Base-by-base conservation (phyloP, 2,329 filamentous ascomycete species). In the Botrytis elliptica region DNA sequence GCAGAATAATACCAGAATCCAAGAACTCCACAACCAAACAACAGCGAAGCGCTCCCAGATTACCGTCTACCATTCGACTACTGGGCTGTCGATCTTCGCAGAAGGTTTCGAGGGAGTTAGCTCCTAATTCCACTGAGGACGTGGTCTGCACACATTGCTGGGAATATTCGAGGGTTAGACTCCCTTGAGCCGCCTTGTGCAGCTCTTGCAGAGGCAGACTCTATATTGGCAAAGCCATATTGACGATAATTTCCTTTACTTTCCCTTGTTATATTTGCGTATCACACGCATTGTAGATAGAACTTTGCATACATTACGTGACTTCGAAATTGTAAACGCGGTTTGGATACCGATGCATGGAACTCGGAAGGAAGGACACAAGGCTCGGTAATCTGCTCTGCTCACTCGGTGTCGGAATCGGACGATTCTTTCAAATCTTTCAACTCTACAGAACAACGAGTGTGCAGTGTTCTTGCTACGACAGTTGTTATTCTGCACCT, bases 311-410 rank as follows among this genome's bases (percentile, higher is more conserved):
- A 49, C 52, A 42, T 55, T 72, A 64, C 65, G 71, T 72, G 71
- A 72, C 63, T 57, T 59, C 71, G 63, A 72, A 72, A 72, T 62
- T 68, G 71, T 72, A 72, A 72, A 72, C 63, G 55, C 64, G 64
- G 49, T 59, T n/a, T 68, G 49, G 71, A 72, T 49, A 68, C 64
- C 64, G 66, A 68, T 68, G 57, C 70, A 64, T 52, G 52, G 67
- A 70, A 62, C 7, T 64, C 22, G 70, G 60, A 64, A 33, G 70
- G 71, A 72, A 68, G 71, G 71, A 59, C 64, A 68, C 55, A 55
- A 62, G 44, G 49, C 64, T 68, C 52, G 71, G 63, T 60, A 68
- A 70, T 62, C 63, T 67, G 40, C 29, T 68, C 63, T 67, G 40
- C 44, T 68, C 63, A 72, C 42, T 68, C 63, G 63, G 42, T 46